Evolutionary conservation across 2,329 filamentous ascomycete species (phyloP), one percentile per base, ranked within the genome.

Genomic region (Elsinoe batatas): DNA sequence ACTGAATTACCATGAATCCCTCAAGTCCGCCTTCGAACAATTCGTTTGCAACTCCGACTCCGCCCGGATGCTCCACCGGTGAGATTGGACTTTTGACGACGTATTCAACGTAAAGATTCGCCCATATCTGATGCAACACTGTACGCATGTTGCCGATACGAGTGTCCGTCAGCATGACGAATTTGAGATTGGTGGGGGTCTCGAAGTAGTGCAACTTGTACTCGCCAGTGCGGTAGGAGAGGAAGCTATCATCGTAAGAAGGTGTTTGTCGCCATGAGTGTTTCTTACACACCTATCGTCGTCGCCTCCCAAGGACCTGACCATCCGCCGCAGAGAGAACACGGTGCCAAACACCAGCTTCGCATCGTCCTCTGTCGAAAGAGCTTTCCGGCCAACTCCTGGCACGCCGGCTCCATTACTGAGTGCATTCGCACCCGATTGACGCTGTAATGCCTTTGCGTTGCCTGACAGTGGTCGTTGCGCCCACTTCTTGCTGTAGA

Each of bases 171-270:
- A 97, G 78, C 84, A 98, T 88, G 67, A 96, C 90, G 68, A 97
- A 94, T 68, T 95, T 94, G 71, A 95, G 84, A 69, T 88, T 94
- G 53, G 90, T 93, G 1, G 91, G 90, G 11, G 93, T 97, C 77
- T 98, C 93, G 78, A 96, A 98, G 76, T 95, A 98, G 74, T 98
- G 93, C 64, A 98, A 81, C 74, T 96, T 96, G 79, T 98, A 98
- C 72, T 95, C 87, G 63, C 80, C 87, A 54, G 93, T 98, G 64
- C 89, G 87, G 74, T 88, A 98, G 63, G 85, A 89, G 64, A 98
- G 86, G 71, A 98, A 98, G 68, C 87, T 89, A 54, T 12, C 53
- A 47, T 38, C 20, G 47, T 35, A 10, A 51, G 15, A 17, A 3
- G 17, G 17, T 15, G 18, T 18, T 15, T 15, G 6, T 20, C 18